Base-by-base conservation (phyloP, 148 eudicot species). In the Rhododendron molle region DNA sequence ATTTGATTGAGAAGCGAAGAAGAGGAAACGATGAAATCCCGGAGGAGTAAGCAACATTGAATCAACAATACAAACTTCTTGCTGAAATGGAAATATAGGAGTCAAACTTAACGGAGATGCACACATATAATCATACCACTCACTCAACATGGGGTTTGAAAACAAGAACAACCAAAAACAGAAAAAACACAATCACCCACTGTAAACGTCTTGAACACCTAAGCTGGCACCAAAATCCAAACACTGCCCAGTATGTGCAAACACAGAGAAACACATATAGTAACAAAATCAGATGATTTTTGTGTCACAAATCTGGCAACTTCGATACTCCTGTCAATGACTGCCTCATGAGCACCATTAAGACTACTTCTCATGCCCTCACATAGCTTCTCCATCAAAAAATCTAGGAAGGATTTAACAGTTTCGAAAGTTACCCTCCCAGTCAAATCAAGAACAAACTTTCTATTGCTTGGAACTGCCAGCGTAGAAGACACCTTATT, bases 391-490 rank as follows among this genome's bases (percentile, higher is more conserved):
- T 89, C 89, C 46, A 93, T 80, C 85, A 94, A 84, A 77, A 93
- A 90, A 32, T 94, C 93, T 1, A 95, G 88, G 60, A 92, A 93
- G 0, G 96, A 92, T 77, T 94, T 88, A 54, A 95, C 93, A 0
- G 93, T 90, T 88, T 92, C 96, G 15, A 94, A 95, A 1, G 99
- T 94, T 85, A 93, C 94, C 86, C 88, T 88, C 83, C 98, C 94
- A 1, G 98, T 93, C 78, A 96, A 85, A 83, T 94, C 98, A 43
- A 97, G 95, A 44, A 97, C 90, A 62, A 95, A 86, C 85, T 88
- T 93, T 84, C 96, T 89, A 81, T 97, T 93, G 80, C 93, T 91
- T 2, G 98, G 96, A 16, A 91, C 93, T 34, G 94, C 93, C 91
- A 94, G 79, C 28, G 98, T 91, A 26, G 98, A 91, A 0, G 93